Evolutionary conservation across 2,329 filamentous ascomycete species (phyloP).

Genomic region (Penicillium sp.): DNA sequence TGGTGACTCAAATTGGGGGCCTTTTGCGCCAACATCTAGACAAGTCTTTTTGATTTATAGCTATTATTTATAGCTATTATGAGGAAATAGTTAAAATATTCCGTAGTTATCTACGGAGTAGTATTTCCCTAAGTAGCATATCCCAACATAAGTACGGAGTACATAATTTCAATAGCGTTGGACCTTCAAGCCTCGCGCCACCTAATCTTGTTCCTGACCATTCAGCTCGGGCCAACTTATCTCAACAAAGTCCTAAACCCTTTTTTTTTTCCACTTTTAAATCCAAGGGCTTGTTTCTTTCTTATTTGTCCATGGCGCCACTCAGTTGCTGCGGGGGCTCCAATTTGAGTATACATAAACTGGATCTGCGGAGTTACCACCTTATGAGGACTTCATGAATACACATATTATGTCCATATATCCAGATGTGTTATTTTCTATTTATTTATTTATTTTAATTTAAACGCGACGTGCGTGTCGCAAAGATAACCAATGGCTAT

Average conservation of each 20-base stretch:
- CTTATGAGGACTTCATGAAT: background rate
- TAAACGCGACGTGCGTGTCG: constrained; percentile 10
- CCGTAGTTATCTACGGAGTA: background rate
- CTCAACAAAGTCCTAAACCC: background rate
- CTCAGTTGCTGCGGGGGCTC: background rate
- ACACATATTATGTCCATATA: too few relatives aligned
- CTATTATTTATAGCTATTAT: too few relatives aligned
- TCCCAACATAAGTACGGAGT: too few relatives aligned
- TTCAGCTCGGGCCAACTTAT: background rate
- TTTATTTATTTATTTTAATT: background rate
- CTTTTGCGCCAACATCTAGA: background rate
- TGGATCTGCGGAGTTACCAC: background rate
- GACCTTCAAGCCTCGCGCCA: background rate
- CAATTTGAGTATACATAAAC: background rate
- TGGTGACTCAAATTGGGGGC: background rate
- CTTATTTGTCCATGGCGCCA: background rate
- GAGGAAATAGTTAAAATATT: background rate
- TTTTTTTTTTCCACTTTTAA: background rate
- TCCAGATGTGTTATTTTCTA: background rate
- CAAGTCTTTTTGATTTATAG: too few relatives aligned
- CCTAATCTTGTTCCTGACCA: background rate
- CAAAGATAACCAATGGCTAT: constrained; percentile 9
- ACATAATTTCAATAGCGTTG: background rate
- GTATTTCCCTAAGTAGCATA: too few relatives aligned
- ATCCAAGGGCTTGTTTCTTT: background rate